Percentiles rank a stretch among this genome's conserved stretches.
phyloP scores from a whole-genome alignment of 2,329 filamentous ascomycete genomes.

The Trichothecium sympodiale region DNA sequence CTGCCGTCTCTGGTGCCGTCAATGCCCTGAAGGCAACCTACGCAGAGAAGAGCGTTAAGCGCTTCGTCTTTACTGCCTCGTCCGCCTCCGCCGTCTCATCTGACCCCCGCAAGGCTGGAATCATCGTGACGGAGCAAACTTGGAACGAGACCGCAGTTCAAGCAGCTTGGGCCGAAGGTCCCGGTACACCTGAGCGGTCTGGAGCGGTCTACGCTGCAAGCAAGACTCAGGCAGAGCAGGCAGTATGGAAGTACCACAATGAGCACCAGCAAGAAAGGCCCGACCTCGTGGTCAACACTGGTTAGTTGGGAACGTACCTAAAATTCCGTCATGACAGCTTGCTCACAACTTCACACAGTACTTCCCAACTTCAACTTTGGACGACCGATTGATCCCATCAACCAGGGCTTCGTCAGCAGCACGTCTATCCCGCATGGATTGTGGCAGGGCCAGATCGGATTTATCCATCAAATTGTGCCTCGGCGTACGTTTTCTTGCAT shows the following conservation, averaged over 20 bases:
- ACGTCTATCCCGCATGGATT: too few species aligned
- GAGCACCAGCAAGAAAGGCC: slow-evolving; percentile 11
- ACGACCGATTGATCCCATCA: slow-evolving; percentile 7
- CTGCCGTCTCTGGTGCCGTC: slow-evolving; percentile 14
- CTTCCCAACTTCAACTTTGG: slow-evolving; percentile 18
- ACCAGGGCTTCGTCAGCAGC: slow-evolving; percentile 13
- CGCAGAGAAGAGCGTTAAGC: slow-evolving; percentile 20
- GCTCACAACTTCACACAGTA: slow-evolving; percentile 8
- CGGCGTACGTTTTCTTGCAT: too few species aligned
- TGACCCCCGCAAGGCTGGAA: slow-evolving; percentile 10
- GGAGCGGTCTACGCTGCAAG: slow-evolving; percentile 20
- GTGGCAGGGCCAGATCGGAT: too few species aligned
- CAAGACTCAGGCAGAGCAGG: slow-evolving; percentile 21
- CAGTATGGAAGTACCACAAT: slow-evolving; percentile 19
- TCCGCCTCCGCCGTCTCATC: slow-evolving; percentile 12
- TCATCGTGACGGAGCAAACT: slow-evolving; percentile 10
- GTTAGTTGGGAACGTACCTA: neutral
- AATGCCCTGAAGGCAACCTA: slow-evolving; percentile 22
- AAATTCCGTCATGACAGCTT: neutral
- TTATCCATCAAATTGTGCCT: too few species aligned
- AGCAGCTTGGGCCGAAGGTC: slow-evolving; percentile 21
- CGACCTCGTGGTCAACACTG: slow-evolving; percentile 11
- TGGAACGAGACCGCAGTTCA: slow-evolving; percentile 24
- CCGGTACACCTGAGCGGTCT: slow-evolving; percentile 14
- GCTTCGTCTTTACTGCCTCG: slow-evolving; percentile 29